A percentile compares a stretch with the other conserved stretches of the same genome.
Conservation (phyloP, 495 filamentous ascomycete species). For the Lichenothelia convexa region DNA sequence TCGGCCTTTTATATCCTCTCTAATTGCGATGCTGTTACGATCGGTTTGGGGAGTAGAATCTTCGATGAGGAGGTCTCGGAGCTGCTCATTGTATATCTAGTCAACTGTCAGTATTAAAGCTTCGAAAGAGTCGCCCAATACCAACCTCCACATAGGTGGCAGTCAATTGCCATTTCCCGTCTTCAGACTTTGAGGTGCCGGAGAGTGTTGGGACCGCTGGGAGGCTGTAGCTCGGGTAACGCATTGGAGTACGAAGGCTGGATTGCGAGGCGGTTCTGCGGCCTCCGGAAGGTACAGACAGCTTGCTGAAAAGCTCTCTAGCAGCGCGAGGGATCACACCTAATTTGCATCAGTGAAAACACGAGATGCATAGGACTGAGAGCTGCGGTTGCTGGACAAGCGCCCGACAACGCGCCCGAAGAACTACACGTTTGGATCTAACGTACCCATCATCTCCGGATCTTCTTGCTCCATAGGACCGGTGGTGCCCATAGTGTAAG, state of each 20-base stretch:
- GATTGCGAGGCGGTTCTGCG: slow-evolving; percentile 30
- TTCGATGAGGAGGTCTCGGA: slow-evolving; percentile 76
- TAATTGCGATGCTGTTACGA: slow-evolving; percentile 59
- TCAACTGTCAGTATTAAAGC: slow-evolving; percentile 1
- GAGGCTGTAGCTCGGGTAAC: slow-evolving; percentile 52
- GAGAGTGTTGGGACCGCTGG: slow-evolving; percentile 27
- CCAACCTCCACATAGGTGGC: slow-evolving; percentile 85
- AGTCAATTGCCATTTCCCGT: slow-evolving; percentile 72
- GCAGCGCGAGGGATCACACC: slow-evolving; percentile 91
- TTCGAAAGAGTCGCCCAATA: background rate
- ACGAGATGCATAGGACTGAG: too few species aligned
- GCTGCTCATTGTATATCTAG: slow-evolving; percentile 89
- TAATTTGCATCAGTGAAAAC: slow-evolving; percentile 23
- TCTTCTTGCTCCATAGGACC: slow-evolving; percentile 70
- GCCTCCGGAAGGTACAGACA: slow-evolving; percentile 47
- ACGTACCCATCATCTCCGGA: slow-evolving; percentile 59
- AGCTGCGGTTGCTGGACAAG: too few species aligned
- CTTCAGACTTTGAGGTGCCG: slow-evolving; percentile 29
- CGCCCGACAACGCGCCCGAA: too few species aligned
- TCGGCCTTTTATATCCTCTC: slow-evolving; percentile 88
- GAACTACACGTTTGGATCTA: background rate
- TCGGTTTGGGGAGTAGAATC: slow-evolving; percentile 52
- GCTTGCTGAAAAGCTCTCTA: slow-evolving; percentile 67
- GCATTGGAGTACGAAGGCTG: slow-evolving; percentile 60
- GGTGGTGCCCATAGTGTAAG: slow-evolving; percentile 96